These are phyloP conservation scores for Ganoderma resinaceum DNA, from an alignment of 1,284 basidiomycete genomes.

Conservation along the genomic window DNA sequence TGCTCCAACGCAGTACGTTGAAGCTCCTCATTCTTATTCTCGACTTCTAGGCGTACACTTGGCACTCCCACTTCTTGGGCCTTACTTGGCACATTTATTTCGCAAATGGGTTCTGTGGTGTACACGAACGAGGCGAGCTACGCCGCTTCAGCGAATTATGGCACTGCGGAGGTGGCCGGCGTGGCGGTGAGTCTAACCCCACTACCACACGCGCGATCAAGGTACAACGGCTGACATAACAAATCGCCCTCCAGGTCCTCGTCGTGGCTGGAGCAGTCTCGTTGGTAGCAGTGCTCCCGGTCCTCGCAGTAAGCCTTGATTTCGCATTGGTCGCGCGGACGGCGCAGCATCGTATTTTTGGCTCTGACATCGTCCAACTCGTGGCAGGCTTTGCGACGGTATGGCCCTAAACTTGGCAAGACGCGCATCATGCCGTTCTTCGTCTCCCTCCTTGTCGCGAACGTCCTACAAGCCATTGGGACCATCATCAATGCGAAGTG, in stretches of 20 bases:
- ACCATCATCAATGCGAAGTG: slow-evolving; percentile 49
- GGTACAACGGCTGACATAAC: not conserved
- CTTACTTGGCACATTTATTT: not conserved
- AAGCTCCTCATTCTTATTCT: slow-evolving; percentile 5
- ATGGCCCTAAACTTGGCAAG: slow-evolving; percentile 32
- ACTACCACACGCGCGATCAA: not conserved
- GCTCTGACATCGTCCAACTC: not conserved
- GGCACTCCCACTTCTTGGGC: not conserved
- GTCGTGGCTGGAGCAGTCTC: slow-evolving; percentile 38
- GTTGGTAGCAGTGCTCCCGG: slow-evolving; percentile 33
- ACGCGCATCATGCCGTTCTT: slow-evolving; percentile 44
- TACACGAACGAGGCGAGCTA: not conserved
- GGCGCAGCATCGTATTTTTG: not conserved
- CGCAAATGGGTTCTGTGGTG: not conserved
- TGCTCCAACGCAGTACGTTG: slow-evolving; percentile 20
- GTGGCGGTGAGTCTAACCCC: slow-evolving; percentile 26
- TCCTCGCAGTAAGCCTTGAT: slow-evolving; percentile 30
- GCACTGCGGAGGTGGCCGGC: slow-evolving; percentile 27
- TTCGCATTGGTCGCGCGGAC: not conserved
- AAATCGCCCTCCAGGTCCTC: slow-evolving; percentile 27
- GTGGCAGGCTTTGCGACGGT: slow-evolving; percentile 31
- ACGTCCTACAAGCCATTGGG: slow-evolving; percentile 50
- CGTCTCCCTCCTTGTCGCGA: slow-evolving; percentile 49
- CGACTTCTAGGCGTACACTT: no score
- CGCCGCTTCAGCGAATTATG: slow-evolving; percentile 17